Conservation (phyloP, 2,329 filamentous ascomycete genomes). For the Pseudopyricularia cyperi region DNA sequence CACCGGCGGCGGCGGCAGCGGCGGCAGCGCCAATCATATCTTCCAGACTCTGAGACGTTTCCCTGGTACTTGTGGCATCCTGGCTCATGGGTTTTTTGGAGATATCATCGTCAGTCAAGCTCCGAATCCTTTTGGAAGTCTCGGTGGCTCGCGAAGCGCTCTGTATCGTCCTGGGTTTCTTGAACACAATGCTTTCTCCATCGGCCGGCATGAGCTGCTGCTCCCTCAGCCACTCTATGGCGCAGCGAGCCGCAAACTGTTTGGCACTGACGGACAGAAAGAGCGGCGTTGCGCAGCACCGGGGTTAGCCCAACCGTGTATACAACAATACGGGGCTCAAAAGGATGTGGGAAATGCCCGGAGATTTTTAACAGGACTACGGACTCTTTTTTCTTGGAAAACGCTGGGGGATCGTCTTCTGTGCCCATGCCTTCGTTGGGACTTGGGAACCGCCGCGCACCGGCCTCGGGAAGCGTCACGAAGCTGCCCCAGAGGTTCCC, state of each 20-base stretch:
- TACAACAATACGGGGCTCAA: neutral
- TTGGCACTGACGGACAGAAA: conserved; percentile 22
- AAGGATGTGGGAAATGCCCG: neutral
- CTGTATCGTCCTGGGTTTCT: conserved; percentile 5
- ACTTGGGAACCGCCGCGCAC: conserved; percentile 11
- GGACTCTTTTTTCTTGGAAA: conserved; percentile 32
- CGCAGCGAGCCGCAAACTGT: conserved; percentile 36
- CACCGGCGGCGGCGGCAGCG: neutral
- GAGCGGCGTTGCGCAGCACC: neutral
- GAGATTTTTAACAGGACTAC: neutral
- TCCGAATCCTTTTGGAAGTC: no score
- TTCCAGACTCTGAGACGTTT: no score
- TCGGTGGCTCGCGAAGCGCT: neutral
- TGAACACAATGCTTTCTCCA: conserved; percentile 9
- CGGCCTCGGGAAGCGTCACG: conserved; percentile 13
- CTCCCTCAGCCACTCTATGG: conserved; percentile 25
- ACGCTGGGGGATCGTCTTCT: conserved; percentile 18
- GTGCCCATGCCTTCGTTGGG: conserved; percentile 14
- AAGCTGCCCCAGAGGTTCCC: conserved; percentile 11
- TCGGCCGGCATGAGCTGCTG: conserved; percentile 15
- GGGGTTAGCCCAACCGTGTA: neutral
- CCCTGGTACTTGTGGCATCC: no score
- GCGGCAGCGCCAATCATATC: neutral
- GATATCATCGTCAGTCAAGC: no score
- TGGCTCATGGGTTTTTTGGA: no score